Evolutionary conservation across 2,329 filamentous ascomycete genomes (phyloP).

Genomic region (Talaromyces verruculosus): DNA sequence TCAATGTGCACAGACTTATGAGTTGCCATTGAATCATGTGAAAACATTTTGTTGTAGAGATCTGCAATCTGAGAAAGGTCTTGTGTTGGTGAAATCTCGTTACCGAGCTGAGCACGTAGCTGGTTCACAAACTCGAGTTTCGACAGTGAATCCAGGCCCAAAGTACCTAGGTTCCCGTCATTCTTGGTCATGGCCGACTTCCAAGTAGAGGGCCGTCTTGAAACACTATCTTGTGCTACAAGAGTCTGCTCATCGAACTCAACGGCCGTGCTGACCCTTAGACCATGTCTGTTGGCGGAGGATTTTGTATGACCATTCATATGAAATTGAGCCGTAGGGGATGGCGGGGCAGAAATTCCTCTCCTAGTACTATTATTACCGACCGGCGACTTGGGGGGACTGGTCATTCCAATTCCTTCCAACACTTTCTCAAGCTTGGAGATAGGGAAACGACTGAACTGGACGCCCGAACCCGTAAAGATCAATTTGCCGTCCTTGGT

Average conservation of each 20-base stretch:
- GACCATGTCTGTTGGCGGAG: not conserved
- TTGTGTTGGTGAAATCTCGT: not conserved
- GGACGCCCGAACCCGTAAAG: constrained; percentile 16
- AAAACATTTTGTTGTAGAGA: constrained; percentile 14
- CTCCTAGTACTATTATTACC: not conserved
- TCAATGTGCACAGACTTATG: not conserved
- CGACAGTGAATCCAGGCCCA: constrained; percentile 15
- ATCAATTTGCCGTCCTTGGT: constrained; percentile 16
- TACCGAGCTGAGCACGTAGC: not conserved
- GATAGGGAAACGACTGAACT: constrained; percentile 14
- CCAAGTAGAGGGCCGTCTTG: not conserved
- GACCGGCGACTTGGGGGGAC: not conserved
- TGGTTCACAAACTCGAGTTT: constrained; percentile 18
- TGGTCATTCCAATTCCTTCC: constrained; percentile 9
- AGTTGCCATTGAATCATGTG: not conserved
- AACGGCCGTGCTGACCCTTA: not conserved
- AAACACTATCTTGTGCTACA: constrained; percentile 8
- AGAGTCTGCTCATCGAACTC: constrained; percentile 14
- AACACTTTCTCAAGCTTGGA: constrained; percentile 16
- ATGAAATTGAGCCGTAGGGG: not conserved
- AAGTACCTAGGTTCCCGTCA: not conserved
- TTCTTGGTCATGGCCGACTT: constrained; percentile 17
- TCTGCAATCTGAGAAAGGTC: not conserved
- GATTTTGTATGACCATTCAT: not conserved
- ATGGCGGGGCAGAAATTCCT: not conserved